These are phyloP conservation scores for Rhynchospora breviuscula DNA, from an alignment of 176 grass and related monocot species.

Conservation along the genomic window DNA sequence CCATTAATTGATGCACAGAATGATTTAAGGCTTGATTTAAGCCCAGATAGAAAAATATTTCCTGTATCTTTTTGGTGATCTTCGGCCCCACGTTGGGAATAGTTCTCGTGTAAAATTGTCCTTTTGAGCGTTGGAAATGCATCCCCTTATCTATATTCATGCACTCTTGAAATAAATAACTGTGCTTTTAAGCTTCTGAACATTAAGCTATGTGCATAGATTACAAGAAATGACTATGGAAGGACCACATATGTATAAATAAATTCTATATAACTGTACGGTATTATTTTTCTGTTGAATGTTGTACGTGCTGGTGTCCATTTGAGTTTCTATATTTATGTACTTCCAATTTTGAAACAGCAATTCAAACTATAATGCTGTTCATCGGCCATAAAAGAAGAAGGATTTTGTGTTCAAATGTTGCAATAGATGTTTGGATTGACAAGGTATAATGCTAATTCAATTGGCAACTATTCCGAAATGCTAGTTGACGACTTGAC, in stretches of 20 bases:
- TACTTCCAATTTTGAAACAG: no score
- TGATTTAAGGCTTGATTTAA: not conserved
- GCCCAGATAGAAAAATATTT: conserved; percentile 3
- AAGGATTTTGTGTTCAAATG: not conserved
- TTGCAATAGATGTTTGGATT: not conserved
- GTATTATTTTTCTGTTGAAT: not conserved
- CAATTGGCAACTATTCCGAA: no score
- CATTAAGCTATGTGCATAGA: not conserved
- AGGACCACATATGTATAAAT: not conserved
- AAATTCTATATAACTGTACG: no score
- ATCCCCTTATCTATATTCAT: no score
- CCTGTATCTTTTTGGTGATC: not conserved
- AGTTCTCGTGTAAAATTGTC: not conserved
- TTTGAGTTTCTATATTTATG: not conserved
- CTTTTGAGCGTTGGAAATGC: no score
- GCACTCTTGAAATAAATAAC: no score
- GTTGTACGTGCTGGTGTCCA: not conserved
- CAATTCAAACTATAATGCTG: not conserved
- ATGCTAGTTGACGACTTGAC: no score
- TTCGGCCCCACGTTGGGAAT: not conserved
- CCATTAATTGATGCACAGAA: conserved; percentile 5
- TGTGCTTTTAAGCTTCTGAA: not conserved
- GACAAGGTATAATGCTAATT: no score
- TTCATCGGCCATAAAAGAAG: not conserved
- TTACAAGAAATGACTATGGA: not conserved